Conservation (phyloP, 2,329 filamentous ascomycete genomes). For the Bipolaris oryzae region DNA sequence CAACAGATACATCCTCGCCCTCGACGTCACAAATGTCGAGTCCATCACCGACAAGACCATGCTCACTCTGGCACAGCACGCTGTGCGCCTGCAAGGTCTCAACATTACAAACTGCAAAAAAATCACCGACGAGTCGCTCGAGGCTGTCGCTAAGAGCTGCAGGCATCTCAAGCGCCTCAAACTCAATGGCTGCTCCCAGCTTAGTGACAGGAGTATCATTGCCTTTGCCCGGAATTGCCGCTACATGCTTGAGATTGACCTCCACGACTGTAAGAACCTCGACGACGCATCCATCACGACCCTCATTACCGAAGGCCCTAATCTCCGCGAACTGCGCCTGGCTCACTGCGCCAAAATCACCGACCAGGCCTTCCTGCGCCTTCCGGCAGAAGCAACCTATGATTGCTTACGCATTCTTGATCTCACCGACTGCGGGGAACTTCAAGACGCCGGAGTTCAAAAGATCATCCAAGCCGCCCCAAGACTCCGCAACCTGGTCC, state of each 20-base stretch:
- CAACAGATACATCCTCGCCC: slow-evolving; percentile 80
- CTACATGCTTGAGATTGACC: slow-evolving; percentile 94
- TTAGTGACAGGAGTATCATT: slow-evolving; percentile 80
- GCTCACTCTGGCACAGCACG: slow-evolving; percentile 77
- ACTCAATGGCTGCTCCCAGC: slow-evolving; percentile 87
- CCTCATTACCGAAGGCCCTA: slow-evolving; percentile 76
- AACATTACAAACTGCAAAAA: slow-evolving; percentile 88
- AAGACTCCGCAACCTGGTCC: slow-evolving; percentile 85
- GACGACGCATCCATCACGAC: slow-evolving; percentile 83
- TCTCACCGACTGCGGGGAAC: slow-evolving; percentile 81
- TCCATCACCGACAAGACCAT: slow-evolving; percentile 84
- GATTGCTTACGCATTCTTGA: slow-evolving; percentile 93
- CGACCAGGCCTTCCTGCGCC: slow-evolving; percentile 82
- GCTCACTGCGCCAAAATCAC: slow-evolving; percentile 84
- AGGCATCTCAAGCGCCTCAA: slow-evolving; percentile 91
- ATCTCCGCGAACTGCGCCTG: slow-evolving; percentile 88
- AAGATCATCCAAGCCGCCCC: slow-evolving; percentile 87
- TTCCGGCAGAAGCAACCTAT: slow-evolving; percentile 72
- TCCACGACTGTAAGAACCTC: slow-evolving; percentile 82
- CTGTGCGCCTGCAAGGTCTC: slow-evolving; percentile 83
- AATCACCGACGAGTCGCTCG: slow-evolving; percentile 85
- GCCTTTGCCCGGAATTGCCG: slow-evolving; percentile 88
- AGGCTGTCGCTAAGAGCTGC: slow-evolving; percentile 80
- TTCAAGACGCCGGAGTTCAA: slow-evolving; percentile 86
- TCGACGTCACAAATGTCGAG: slow-evolving; percentile 85